A percentile compares a stretch with the other conserved stretches of the same genome.
Evolutionary conservation across 2,329 filamentous ascomycete species (phyloP).

Genomic region (Ceratocystis alfenasii): DNA sequence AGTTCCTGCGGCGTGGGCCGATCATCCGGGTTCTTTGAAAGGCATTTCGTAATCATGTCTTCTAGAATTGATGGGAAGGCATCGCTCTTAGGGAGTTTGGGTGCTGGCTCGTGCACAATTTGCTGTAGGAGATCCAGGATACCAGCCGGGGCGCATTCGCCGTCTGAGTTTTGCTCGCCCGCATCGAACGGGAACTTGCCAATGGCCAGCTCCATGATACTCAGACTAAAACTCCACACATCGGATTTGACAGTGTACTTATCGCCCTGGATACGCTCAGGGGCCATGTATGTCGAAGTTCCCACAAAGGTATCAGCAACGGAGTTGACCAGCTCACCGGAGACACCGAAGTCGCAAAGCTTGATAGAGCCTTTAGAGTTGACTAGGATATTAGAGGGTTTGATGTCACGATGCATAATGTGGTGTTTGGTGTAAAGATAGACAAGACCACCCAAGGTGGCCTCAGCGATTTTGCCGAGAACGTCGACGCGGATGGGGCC

Average conservation of each 20-base stretch:
- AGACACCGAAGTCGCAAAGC: conserved; percentile 97
- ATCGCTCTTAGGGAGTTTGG: conserved; percentile 88
- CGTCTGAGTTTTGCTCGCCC: conserved; percentile 57
- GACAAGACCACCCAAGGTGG: conserved; percentile 80
- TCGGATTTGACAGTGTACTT: conserved; percentile 97
- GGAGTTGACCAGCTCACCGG: conserved; percentile 92
- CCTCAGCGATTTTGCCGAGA: conserved; percentile 92
- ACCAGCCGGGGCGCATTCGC: conserved; percentile 74
- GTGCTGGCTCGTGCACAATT: conserved; percentile 92
- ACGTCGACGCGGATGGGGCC: conserved; percentile 93
- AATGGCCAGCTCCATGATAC: conserved; percentile 93
- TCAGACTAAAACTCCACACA: conserved; percentile 94
- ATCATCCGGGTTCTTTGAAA: conserved; percentile 78
- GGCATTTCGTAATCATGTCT: conserved; percentile 92
- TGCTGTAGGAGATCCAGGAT: conserved; percentile 93
- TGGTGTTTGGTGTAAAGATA: conserved; percentile 93
- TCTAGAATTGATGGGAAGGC: conserved; percentile 91
- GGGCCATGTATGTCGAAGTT: conserved; percentile 98
- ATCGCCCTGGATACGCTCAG: conserved; percentile 91
- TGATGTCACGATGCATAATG: conserved; percentile 99
- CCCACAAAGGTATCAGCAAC: conserved; percentile 97
- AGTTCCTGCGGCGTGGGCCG: conserved; percentile 88
- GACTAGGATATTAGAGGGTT: conserved; percentile 92
- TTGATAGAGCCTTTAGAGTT: conserved; percentile 94
- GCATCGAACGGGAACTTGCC: conserved; percentile 90